A percentile compares a stretch with the other conserved stretches of the same genome.
Evolutionary conservation across 2,329 filamentous ascomycete species (phyloP).

Genomic region (Aureobasidium subglaciale): DNA sequence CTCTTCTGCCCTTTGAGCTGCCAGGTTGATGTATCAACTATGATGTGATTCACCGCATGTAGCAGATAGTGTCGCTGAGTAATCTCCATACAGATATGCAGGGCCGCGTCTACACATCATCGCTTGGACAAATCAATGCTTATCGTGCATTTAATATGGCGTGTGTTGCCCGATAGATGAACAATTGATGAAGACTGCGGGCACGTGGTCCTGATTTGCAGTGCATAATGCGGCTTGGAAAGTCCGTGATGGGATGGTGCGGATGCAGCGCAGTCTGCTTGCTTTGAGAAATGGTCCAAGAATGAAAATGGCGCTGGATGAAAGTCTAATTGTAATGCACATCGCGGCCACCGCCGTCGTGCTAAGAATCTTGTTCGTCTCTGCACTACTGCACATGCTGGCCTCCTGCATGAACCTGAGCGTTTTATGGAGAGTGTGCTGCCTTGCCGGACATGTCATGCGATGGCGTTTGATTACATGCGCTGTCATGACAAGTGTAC

Average conservation of each 20-base stretch:
- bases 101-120: not conserved
- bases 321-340: not conserved
- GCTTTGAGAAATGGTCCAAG: not conserved
- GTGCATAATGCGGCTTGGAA: constrained; percentile 8
- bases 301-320: not conserved
- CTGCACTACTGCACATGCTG: constrained; percentile 3
- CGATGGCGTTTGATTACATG: not conserved
- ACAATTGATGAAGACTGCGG: not conserved
- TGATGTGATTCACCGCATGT: not conserved
- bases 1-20: not conserved
- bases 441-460: not conserved
- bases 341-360: not conserved
- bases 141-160: constrained; percentile 4
- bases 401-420: constrained; percentile 3
- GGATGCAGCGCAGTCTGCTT: not conserved
- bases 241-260: not conserved
- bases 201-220: constrained; percentile 10
- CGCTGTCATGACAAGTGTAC: not conserved
- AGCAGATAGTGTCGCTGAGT: not conserved
- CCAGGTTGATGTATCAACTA: not conserved
- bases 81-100: not conserved
- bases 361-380: not conserved
- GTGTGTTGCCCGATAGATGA: not conserved
- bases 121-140: not conserved
- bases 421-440: not conserved